phyloP scores from a whole-genome alignment of 2,329 filamentous ascomycete species.

The Acephala macrosclerotiorum region DNA sequence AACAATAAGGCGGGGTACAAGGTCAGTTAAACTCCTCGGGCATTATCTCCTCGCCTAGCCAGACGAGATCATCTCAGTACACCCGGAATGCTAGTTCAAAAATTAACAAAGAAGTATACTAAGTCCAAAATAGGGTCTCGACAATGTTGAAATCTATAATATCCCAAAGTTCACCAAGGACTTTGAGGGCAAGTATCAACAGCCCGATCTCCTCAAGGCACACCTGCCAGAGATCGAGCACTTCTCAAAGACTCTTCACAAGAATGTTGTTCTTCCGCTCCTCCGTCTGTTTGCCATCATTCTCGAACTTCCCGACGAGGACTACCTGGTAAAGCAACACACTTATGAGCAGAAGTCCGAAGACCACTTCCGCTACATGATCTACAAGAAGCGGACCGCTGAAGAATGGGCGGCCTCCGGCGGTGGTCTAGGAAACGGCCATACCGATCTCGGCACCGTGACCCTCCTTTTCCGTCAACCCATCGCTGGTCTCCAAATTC shows the following conservation, averaged over 20 bases:
- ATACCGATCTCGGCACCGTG: conserved; percentile 63
- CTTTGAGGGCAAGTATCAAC: conserved; percentile 49
- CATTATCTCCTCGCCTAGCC: no score
- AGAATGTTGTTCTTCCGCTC: conserved; percentile 62
- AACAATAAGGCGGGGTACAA: not conserved
- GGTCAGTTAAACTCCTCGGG: no score
- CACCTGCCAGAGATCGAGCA: conserved; percentile 62
- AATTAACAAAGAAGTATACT: no score
- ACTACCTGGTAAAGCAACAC: conserved; percentile 62
- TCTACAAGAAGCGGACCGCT: conserved; percentile 57
- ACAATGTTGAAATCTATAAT: conserved; percentile 67
- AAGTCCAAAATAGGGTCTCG: conserved; percentile 39
- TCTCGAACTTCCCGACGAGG: conserved; percentile 65
- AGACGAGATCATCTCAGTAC: no score
- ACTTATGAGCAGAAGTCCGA: conserved; percentile 64
- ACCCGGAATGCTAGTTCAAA: no score
- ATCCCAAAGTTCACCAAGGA: conserved; percentile 63
- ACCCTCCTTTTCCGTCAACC: conserved; percentile 66
- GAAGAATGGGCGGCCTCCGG: conserved; percentile 56
- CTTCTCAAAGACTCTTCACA: conserved; percentile 56
- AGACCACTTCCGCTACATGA: conserved; percentile 69
- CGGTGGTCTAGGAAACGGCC: conserved; percentile 54
- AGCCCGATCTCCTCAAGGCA: conserved; percentile 56
- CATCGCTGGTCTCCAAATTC: conserved; percentile 63
- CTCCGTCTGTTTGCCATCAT: conserved; percentile 67